Evolutionary conservation across 2,329 filamentous ascomycete genomes (phyloP).

Genomic region (Lachnellula arida): DNA sequence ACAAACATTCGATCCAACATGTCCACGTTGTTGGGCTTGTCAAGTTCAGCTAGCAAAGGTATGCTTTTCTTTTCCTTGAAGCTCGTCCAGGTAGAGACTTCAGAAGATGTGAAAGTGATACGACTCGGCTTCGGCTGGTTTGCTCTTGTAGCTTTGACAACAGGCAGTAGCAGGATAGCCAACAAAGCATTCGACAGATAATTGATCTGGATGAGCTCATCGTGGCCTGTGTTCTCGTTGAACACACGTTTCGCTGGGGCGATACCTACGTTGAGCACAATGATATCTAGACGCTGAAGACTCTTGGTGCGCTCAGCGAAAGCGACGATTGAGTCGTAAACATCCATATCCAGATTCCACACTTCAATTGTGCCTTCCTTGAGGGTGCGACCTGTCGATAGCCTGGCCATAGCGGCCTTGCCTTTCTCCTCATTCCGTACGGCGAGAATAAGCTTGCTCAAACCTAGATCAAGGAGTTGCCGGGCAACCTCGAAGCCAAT

Average conservation of each 20-base stretch:
- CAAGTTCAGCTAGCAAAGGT: slow-evolving; percentile 1
- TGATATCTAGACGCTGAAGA: slow-evolving; percentile 13
- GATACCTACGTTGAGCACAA: slow-evolving; percentile 11
- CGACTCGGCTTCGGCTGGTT: neutral
- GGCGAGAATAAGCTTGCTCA: slow-evolving; percentile 36
- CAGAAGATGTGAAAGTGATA: neutral
- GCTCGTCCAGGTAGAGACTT: neutral
- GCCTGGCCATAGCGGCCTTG: slow-evolving; percentile 36
- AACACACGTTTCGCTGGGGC: no score
- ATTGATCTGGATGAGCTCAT: slow-evolving; percentile 36
- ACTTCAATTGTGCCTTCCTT: slow-evolving; percentile 6
- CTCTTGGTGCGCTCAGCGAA: slow-evolving; percentile 4
- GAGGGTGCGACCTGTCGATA: slow-evolving; percentile 17
- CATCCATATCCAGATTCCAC: slow-evolving; percentile 14
- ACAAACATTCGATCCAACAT: slow-evolving; percentile 1
- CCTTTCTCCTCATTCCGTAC: slow-evolving; percentile 37
- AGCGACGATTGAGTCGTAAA: slow-evolving; percentile 11
- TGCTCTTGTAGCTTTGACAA: slow-evolving; percentile 20
- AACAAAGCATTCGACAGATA: slow-evolving; percentile 23
- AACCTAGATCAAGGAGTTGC: slow-evolving; percentile 32
- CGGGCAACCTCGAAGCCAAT: slow-evolving; percentile 37
- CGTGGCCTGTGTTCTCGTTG: slow-evolving; percentile 31
- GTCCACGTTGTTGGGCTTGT: slow-evolving; percentile 1
- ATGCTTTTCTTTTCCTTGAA: neutral
- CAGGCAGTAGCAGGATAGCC: slow-evolving; percentile 17